Base-by-base conservation (phyloP, 2,329 filamentous ascomycete species). In the Westerdykella sp. region DNA sequence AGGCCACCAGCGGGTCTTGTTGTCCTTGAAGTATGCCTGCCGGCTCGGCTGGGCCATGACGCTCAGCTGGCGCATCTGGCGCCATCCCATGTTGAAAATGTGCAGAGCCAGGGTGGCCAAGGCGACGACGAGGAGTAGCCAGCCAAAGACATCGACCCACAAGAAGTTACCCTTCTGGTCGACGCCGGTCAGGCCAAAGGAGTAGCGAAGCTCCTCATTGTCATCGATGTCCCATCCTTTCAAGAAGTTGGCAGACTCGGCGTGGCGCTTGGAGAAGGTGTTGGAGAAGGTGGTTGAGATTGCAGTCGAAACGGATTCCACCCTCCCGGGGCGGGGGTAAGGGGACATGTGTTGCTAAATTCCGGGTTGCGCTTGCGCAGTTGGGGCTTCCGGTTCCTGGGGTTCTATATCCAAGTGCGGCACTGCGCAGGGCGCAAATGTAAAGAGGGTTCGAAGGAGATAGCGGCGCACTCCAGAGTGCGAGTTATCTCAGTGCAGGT, bases 1-100 rank as follows among this genome's bases (percentile, higher is more conserved):
- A n/a, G 84, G 71, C 70, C 72, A 74, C 54, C 67, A 65, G 10
- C 43, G 47, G 4, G 66, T 69, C 46, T 66, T 63, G 55, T 75
- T 74, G 34, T 65, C 55, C 43, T 67, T 64, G 69, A 70, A 76
- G 53, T 70, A 75, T 42, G 59, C 54, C 57, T 75, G 55, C 40
- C 65, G 62, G 22, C 59, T 51, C 5, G 66, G 58, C 43, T 66
- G 65, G 37, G 65, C 65, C 65, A 73, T 68, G 22, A 67, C 68
- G 45, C 67, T 63, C 37, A 76, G 50, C 48, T 72, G 70, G 15
- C 73, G 69, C 40, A 72, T 57, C 50, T 74, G 69, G 39, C 65
- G 57, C 53, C 66, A 69, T 37, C 56, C 57, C 65, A 72, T 70
- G 45, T 68, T 63, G 10, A 57, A 51, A 53, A 70, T 60, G 47